These are phyloP conservation scores for Solanum pennellii DNA, from an alignment of 257 asterid genomes.

Conservation along the genomic window DNA sequence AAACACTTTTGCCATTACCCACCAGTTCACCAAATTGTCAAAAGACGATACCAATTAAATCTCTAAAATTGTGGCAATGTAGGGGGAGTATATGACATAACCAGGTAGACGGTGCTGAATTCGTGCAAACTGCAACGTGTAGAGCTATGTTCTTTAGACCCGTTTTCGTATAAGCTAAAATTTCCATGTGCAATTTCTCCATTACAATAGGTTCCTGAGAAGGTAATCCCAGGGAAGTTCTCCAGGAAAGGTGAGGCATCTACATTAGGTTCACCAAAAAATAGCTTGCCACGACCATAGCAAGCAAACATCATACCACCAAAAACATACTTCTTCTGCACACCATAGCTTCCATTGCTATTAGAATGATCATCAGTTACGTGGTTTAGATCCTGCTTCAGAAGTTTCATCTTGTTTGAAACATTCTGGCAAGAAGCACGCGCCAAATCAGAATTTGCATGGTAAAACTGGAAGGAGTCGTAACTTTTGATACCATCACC, in stretches of 20 bases:
- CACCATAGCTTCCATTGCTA: neutral
- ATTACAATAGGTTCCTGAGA: conserved; percentile 57
- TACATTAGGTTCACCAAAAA: conserved; percentile 29
- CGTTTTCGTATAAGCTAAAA: conserved; percentile 26
- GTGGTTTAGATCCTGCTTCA: conserved; percentile 22
- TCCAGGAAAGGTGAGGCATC: conserved; percentile 52
- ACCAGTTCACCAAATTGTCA: neutral
- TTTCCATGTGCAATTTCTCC: conserved; percentile 57
- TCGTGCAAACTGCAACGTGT: conserved; percentile 38
- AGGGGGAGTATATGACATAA: conserved; percentile 54
- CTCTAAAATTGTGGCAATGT: neutral
- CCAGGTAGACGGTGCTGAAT: conserved; percentile 46
- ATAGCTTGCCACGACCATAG: conserved; percentile 55
- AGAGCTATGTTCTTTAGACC: conserved; percentile 15
- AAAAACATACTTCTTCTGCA: conserved; percentile 32
- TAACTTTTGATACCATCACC: conserved; percentile 53
- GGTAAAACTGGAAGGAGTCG: conserved; percentile 51
- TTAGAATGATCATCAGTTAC: neutral
- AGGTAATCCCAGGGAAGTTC: conserved; percentile 60
- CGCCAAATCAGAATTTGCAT: conserved; percentile 45
- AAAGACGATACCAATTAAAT: neutral
- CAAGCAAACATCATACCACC: conserved; percentile 73
- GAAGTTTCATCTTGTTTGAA: conserved; percentile 24
- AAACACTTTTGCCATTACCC: neutral
- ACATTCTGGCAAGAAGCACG: conserved; percentile 26